Evolutionary conservation across 2,329 filamentous ascomycete genomes (phyloP), one percentile per base, ranked within the genome.

Genomic region (Ophiostoma sp.): DNA sequence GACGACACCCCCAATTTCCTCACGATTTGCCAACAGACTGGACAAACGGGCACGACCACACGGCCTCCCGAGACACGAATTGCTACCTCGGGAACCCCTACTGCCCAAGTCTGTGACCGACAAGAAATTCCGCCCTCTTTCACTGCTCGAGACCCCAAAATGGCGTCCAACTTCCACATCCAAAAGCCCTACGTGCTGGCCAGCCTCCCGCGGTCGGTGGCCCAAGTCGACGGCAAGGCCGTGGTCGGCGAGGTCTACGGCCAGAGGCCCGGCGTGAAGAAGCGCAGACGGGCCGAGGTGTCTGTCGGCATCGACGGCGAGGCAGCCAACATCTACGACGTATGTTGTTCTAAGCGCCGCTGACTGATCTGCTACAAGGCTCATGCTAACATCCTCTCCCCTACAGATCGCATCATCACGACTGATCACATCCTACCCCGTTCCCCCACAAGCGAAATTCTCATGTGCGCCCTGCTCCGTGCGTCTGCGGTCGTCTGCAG

Each of bases 291-390:
- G 73, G 81, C 87, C 9, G 87, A 89, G 74, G 75, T 89, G 64
- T 84, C 82, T 9, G 84, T 89, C 41, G 87, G 87, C 27, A 83
- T 78, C 73, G 85, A 89, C 75, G 87, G 87, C 70, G 87, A 89
- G 74, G 84, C 85, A 4, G 79, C 87, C 2, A 89, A 87, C 72
- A 82, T 89, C 58, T 89, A 89, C 73, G 85, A 89, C 81, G 85
- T 87, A 73, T 73, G 84, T 68, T 3, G 38, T 14, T 7, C 12
- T 2, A 3, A 2, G 12, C 14, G 7, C 14, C 40, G 5, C 60
- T 42, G 9, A 4, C 27, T 27, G 8, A 16, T 9, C 27, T 60
- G 11, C 45, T 5, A 8, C 42, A 45, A 45, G 45, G 5, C 14
- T 66, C n/a, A 38, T 58, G 12, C 36, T 75, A 64, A 67, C 58